Base-by-base conservation (phyloP, 176 grass and related monocot species). In the Lolium multiflorum region DNA sequence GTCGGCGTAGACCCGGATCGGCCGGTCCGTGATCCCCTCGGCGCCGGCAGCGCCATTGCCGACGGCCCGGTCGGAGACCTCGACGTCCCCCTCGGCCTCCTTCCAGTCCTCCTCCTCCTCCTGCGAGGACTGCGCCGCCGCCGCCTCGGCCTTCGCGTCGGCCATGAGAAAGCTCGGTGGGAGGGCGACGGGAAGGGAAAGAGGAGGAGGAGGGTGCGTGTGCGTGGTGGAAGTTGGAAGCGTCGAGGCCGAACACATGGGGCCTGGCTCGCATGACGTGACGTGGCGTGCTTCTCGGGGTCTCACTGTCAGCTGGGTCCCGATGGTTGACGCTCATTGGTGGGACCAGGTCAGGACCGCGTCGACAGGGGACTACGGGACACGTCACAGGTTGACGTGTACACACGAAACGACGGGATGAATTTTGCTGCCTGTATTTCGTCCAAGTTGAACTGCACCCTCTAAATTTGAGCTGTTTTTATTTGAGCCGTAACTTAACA, bases 1-100 rank as follows among this genome's bases (percentile, higher is more conserved):
- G 54, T 97, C 94, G 47, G 94, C 94, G 63, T 97, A 97, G 66
- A 97, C 92, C 59, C 94, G 86, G 75, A 97, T 89, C 70, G 92
- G 92, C 48, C 90, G 35, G 76, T 91, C 92, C 79, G 35, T 84
- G 38, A 76, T 82, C 76, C 82, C 74, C 71, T 64, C 54, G n/a
- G 17, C 2, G 28, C 28, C 31, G 31, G 31, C 31, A 3, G 31
- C 48, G 8, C 87, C 90, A 56, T 77, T 79, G 52, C 73, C 8
- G 10, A 25, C 31, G 79, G 48, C 54, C 14, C 79, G 66, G 50
- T 81, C 82, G 14, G 46, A 9, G 11, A 74, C 71, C 68, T 86
- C 82, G 6, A 49, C 76, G 69, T 86, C 78, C 83, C 78, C 88
- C 77, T 89, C 85, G 7, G 85, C 89, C 88, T 91, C 87, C 81